A percentile compares a stretch with the other conserved stretches of the same genome.
Conservation (phyloP, 192 early-diverging fungal species). For the Podila clonocystis region DNA sequence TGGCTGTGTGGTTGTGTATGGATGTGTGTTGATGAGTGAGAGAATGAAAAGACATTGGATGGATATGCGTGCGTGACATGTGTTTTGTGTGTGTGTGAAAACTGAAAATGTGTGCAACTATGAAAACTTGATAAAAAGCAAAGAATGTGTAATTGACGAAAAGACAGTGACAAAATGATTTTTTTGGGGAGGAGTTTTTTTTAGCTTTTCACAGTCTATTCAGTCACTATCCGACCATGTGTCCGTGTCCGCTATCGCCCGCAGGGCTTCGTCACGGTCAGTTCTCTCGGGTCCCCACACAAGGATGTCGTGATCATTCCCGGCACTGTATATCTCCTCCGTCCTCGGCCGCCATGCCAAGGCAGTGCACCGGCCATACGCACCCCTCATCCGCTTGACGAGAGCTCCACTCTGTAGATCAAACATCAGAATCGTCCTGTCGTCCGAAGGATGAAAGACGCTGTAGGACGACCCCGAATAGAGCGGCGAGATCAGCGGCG, state of each 20-base stretch:
- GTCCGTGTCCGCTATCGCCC: constrained; percentile 49
- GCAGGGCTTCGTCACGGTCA: constrained; percentile 33
- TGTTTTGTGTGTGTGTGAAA: no score
- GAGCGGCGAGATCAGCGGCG: constrained; percentile 40
- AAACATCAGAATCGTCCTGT: constrained; percentile 64
- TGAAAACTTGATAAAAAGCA: background rate
- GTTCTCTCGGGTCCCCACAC: constrained; percentile 60
- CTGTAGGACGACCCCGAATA: constrained; percentile 52
- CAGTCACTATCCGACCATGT: constrained; percentile 62
- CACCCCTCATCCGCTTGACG: constrained; percentile 65
- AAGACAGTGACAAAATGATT: background rate
- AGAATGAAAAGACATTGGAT: no score
- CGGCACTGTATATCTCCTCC: constrained; percentile 72
- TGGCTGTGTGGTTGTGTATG: no score
- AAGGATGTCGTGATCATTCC: constrained; percentile 66
- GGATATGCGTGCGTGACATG: no score
- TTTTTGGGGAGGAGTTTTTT: no score
- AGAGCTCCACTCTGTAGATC: constrained; percentile 66
- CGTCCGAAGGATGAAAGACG: constrained; percentile 68
- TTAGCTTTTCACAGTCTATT: background rate
- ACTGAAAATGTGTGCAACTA: background rate
- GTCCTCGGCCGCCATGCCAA: constrained; percentile 62
- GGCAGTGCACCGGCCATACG: constrained; percentile 69
- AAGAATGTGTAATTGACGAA: background rate
- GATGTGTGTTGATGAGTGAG: no score